Conservation (phyloP, 805 yeast genomes). For the Saccharomycopsis amapae region DNA sequence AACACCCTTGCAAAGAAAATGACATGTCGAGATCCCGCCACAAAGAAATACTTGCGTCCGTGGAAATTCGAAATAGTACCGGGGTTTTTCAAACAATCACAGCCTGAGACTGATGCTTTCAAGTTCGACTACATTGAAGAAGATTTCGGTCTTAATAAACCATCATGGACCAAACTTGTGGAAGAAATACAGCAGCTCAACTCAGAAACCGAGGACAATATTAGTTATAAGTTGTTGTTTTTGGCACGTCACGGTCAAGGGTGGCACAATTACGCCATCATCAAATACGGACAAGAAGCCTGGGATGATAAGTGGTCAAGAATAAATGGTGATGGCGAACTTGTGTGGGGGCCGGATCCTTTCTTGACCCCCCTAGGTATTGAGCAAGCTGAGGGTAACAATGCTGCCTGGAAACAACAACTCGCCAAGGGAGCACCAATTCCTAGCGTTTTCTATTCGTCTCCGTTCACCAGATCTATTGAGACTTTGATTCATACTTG, state of each 20-base stretch:
- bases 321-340: constrained; percentile 46
- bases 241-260: constrained; percentile 70
- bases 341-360: constrained; percentile 56
- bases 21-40: constrained; percentile 3
- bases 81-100: constrained; percentile 39
- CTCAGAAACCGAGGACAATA: constrained; percentile 25
- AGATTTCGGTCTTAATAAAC: constrained; percentile 35
- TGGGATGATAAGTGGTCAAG: constrained; percentile 54
- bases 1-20: constrained; percentile 2
- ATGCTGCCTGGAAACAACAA: constrained; percentile 35
- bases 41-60: constrained; percentile 13
- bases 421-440: constrained; percentile 41
- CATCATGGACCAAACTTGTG: constrained; percentile 32
- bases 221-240: constrained; percentile 41
- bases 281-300: constrained; percentile 45
- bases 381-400: constrained; percentile 47
- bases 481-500: constrained; percentile 49
- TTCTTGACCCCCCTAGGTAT: constrained; percentile 48
- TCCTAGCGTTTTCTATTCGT: constrained; percentile 50
- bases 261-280: constrained; percentile 49
- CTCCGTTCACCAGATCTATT: constrained; percentile 61
- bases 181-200: constrained; percentile 33
- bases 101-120: constrained; percentile 34
- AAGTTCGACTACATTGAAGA: constrained; percentile 36
- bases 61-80: constrained; percentile 32